Conservation (phyloP, 2,329 filamentous ascomycete species). For the Trichoderma gracile region DNA sequence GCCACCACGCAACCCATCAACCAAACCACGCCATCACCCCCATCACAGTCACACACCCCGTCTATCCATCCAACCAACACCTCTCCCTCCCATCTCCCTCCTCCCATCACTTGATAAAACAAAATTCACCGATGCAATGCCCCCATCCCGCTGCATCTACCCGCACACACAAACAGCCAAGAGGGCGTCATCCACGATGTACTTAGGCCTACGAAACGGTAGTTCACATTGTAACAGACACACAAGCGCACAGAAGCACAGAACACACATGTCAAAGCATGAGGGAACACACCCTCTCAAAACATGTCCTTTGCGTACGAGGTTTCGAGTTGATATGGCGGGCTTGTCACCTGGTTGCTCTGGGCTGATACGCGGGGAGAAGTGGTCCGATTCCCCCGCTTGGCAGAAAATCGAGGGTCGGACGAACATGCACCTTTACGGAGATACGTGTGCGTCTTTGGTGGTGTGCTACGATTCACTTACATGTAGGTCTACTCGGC, state of each 20-base stretch:
- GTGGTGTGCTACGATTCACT: too few relatives aligned
- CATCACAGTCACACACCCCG: slow-evolving; percentile 8
- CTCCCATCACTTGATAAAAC: background rate
- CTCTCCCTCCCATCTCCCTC: background rate
- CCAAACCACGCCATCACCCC: background rate
- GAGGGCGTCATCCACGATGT: too few relatives aligned
- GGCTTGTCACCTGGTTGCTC: background rate
- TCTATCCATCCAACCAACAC: slow-evolving; percentile 10
- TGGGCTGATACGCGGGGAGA: background rate
- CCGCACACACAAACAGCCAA: slow-evolving; percentile 1
- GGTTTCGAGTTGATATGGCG: background rate
- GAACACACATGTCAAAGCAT: background rate
- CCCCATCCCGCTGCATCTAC: slow-evolving; percentile 8
- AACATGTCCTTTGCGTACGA: background rate
- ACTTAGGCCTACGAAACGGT: too few relatives aligned
- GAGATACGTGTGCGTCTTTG: background rate
- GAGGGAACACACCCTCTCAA: too few relatives aligned
- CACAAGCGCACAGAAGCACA: background rate
- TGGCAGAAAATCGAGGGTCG: background rate
- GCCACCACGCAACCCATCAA: background rate
- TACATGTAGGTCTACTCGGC: too few relatives aligned
- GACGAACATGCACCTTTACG: background rate
- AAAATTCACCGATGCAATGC: slow-evolving; percentile 15
- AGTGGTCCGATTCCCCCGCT: background rate
- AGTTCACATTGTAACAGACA: background rate